Evolutionary conservation across 2,329 filamentous ascomycete species (phyloP).

Genomic region (Fusarium newnesense): DNA sequence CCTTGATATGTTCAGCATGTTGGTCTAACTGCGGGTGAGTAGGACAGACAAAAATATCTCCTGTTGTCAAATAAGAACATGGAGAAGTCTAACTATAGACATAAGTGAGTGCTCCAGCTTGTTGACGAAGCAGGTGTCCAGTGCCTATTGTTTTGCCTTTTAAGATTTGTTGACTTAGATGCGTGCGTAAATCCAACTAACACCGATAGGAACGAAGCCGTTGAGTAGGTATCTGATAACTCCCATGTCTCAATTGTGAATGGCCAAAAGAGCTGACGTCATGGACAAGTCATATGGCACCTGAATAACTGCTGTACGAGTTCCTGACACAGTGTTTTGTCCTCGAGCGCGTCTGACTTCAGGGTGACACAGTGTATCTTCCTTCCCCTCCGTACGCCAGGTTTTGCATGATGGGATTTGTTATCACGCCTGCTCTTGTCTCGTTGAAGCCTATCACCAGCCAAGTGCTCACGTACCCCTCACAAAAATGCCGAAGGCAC

Average conservation of each 20-base stretch:
- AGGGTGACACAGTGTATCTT: constrained; percentile 35
- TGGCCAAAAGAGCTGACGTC: constrained; percentile 35
- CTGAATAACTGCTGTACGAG: constrained; percentile 14
- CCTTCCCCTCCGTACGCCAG: constrained; percentile 1
- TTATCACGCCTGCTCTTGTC: constrained; percentile 7
- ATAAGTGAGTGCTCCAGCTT: neutral
- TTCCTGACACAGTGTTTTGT: constrained; percentile 40
- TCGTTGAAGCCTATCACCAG: constrained; percentile 16
- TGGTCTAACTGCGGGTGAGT: too few relatives aligned
- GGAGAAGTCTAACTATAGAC: neutral
- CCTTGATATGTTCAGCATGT: neutral
- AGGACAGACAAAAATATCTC: neutral
- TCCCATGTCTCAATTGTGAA: constrained; percentile 19
- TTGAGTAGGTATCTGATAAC: neutral
- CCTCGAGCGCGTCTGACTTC: constrained; percentile 1
- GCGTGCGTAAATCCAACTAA: neutral
- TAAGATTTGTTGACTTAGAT: neutral
- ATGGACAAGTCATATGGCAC: constrained; percentile 42
- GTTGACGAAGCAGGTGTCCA: too few relatives aligned
- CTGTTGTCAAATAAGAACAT: neutral
- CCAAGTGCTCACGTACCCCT: neutral
- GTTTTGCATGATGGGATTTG: neutral
- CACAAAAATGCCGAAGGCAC: constrained; percentile 18
- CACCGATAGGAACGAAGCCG: neutral
- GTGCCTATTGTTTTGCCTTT: neutral